Base-by-base conservation (phyloP, 176 grass and related monocot genomes). In the Rhipidocladum racemiflorum region DNA sequence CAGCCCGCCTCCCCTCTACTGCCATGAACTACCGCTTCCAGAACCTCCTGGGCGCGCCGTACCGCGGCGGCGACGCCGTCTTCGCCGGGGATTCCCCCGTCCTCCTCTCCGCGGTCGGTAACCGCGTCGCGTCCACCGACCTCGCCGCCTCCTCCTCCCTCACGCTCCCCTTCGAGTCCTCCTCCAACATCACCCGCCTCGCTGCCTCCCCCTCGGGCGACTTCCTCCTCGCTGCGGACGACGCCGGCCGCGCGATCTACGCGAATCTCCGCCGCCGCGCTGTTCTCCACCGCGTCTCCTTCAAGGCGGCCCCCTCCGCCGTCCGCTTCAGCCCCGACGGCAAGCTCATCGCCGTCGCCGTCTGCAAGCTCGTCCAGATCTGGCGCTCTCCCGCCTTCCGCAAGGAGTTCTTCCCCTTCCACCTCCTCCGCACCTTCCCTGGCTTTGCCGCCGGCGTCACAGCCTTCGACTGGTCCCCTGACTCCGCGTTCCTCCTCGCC, bases 21-120 rank as follows among this genome's bases (percentile, higher is more conserved):
- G 82, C 84, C 80, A 99, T 99, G 96, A 95, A 99, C 14, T 95
- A 91, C 64, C 92, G 92, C 57, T 95, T 99, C 89, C 96, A 95
- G 68, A 95, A 99, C 80, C 91, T 99, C 13, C 86, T 99, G 2
- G 96, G 96, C 13, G 92, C 87, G n/a, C 91, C 96, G 11, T 99
- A 95, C 83, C 96, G 92, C 72, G 96, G 96, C 54, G 96, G 96
- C 65, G 94, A 99, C 80, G 92, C 79, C 30, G 89, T 91, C 6
- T 89, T 99, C 48, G 85, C 91, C 0, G 90, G 87, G 0, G 85
- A 99, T 73, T 89, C 92, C 36, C 9, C 72, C 13, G 43, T 90
- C 24, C 96, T 99, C 43, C 89, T 93, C n/a, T 91, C 92, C 14
- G 82, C 92, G 2, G 87, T 91, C 28, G 92, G 92, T 0, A 99